Evolutionary conservation across 2,329 filamentous ascomycete species (phyloP).

Genomic region (Verticillium dahliae): DNA sequence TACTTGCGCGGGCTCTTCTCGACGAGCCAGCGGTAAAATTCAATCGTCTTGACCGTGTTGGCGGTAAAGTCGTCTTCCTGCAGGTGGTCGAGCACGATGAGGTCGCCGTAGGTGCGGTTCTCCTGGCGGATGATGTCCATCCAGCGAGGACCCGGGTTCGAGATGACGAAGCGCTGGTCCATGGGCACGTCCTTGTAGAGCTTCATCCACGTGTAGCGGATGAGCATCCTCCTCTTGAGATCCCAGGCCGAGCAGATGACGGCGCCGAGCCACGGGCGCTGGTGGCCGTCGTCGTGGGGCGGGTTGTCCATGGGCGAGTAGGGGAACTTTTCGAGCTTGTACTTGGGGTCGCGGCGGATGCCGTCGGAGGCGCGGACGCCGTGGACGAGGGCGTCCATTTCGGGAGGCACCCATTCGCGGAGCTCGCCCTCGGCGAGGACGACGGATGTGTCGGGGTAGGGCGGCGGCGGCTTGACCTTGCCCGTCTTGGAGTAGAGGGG

Average conservation of each 20-base stretch:
- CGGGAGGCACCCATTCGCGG: neutral
- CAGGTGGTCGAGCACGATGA: slow-evolving; percentile 24
- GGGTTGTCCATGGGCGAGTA: slow-evolving; percentile 14
- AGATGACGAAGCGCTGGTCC: slow-evolving; percentile 21
- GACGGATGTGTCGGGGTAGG: neutral
- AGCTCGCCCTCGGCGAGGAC: neutral
- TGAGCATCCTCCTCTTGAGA: slow-evolving; percentile 19
- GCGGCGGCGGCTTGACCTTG: neutral
- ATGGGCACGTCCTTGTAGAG: slow-evolving; percentile 21
- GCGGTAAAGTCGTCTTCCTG: slow-evolving; percentile 21
- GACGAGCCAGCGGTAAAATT: slow-evolving; percentile 22
- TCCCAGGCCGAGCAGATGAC: slow-evolving; percentile 21
- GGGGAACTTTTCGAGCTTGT: slow-evolving; percentile 16
- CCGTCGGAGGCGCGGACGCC: slow-evolving; percentile 2
- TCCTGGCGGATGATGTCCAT: slow-evolving; percentile 16
- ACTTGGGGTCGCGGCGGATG: slow-evolving; percentile 4
- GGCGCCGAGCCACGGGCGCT: slow-evolving; percentile 19
- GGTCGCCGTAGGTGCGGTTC: slow-evolving; percentile 24
- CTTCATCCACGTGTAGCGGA: slow-evolving; percentile 24
- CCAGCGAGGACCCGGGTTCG: slow-evolving; percentile 20
- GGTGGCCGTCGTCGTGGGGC: neutral
- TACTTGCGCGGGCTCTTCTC: slow-evolving; percentile 13
- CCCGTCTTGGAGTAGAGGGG: neutral
- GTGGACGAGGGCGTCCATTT: slow-evolving; percentile 6
- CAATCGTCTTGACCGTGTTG: slow-evolving; percentile 25